Percentiles rank a stretch among this genome's conserved stretches.
These are phyloP conservation scores for Didymella segeticola DNA, from an alignment of 2,329 filamentous ascomycete species.

Conservation along the genomic window DNA sequence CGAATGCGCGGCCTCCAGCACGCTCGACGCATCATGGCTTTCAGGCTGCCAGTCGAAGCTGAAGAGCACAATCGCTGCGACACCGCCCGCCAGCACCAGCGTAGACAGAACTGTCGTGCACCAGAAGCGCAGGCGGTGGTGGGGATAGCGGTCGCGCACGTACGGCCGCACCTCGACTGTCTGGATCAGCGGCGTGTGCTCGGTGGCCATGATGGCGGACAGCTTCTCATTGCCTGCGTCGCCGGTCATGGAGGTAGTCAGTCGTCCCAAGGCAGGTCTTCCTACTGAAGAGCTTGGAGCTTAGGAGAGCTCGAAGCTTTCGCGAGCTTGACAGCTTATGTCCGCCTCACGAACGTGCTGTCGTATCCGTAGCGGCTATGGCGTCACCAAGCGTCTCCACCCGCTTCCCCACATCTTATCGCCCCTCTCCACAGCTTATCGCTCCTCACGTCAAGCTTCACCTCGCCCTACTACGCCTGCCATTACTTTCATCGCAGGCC, in stretches of 20 bases:
- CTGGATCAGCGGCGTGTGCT: conserved; percentile 72
- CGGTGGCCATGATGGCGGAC: conserved; percentile 53
- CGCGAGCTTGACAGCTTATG: conserved; percentile 9
- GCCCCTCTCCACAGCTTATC: not conserved
- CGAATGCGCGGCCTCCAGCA: conserved; percentile 27
- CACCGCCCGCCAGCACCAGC: conserved; percentile 48
- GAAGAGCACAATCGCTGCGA: conserved; percentile 48
- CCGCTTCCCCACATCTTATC: conserved; percentile 6
- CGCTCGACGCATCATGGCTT: conserved; percentile 1
- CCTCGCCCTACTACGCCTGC: not conserved
- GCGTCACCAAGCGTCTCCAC: conserved; percentile 11
- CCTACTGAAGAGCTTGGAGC: too few relatives aligned
- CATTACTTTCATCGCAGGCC: not conserved
- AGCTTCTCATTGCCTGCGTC: conserved; percentile 35
- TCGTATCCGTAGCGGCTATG: conserved; percentile 4
- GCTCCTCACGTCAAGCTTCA: not conserved
- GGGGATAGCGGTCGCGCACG: conserved; percentile 57
- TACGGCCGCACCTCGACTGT: conserved; percentile 63
- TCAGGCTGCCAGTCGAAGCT: conserved; percentile 30
- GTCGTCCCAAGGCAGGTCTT: not conserved
- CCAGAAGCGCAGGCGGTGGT: conserved; percentile 68
- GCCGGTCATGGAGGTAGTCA: conserved; percentile 20
- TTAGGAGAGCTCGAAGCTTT: not conserved
- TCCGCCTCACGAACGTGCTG: not conserved
- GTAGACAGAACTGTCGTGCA: conserved; percentile 64